Evolutionary conservation across 345 rosid species (phyloP), one percentile per base, ranked within the genome.

Genomic region (Rhodomyrtus tomentosa): DNA sequence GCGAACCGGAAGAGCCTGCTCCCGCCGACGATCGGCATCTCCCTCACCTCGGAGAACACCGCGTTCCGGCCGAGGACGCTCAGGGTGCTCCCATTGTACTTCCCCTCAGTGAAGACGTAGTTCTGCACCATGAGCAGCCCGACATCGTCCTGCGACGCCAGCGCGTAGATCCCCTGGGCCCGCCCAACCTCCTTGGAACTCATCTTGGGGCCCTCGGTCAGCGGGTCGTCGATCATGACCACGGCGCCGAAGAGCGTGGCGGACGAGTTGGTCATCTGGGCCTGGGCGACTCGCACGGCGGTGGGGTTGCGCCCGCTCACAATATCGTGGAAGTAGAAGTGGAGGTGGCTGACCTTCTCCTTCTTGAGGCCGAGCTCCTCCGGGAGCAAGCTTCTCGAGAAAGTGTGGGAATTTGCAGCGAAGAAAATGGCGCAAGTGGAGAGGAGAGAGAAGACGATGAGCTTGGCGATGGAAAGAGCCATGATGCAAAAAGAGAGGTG

Each of bases 11-110:
- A 93, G 56, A 88, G 45, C 56, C 93, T 93, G 48, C 94, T 92
- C 16, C 95, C 95, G 25, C 95, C 94, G 52, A 93, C 85, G 50
- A 93, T 86, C 62, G 94, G 93, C 88, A 93, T 85, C 90, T 93
- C 95, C 82, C 95, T 89, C 82, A 90, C 90, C 9, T 21, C 53
- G 0, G 88, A 83, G 5, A 91, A 80, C 32, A 86, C 87, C 4
- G 87, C 3, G 88, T 92, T 92, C 85, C 91, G 85, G 27, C 94
- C 96, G 32, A 89, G 88, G 82, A 93, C 56, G 21, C 92, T 85
- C 0, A 91, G 83, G 58, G 84, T 89, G 88, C 96, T 93, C 2
- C 95, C 96, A 3, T 92, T 93, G 85, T 88, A 92, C 89, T 92
- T 88, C 38, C 95, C 96, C 82, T 90, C 90, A 13, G 86, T 86